phyloP scores from a whole-genome alignment of 805 yeast genomes.

The Saccharomycopsis synnaedendra region DNA sequence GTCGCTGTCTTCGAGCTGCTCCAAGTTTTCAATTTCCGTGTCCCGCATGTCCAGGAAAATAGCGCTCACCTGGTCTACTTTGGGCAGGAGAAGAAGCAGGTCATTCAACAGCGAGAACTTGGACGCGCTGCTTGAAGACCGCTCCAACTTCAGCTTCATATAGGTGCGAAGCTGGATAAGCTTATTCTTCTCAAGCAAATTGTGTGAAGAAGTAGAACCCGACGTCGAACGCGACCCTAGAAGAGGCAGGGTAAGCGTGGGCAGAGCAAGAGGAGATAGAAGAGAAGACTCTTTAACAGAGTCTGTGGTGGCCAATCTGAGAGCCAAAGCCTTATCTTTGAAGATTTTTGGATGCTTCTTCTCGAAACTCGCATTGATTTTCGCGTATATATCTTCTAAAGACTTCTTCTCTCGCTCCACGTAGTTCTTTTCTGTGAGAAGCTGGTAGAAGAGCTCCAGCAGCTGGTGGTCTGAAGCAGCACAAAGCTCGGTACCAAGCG shows the following conservation, averaged over 20 bases:
- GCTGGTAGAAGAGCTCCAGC: slow-evolving; percentile 64
- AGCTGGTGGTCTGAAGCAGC: slow-evolving; percentile 56
- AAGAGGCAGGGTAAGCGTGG: slow-evolving; percentile 1
- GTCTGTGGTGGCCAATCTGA: slow-evolving; percentile 18
- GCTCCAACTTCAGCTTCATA: slow-evolving; percentile 41
- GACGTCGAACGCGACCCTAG: background rate
- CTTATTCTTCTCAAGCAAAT: slow-evolving; percentile 28
- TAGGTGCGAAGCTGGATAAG: slow-evolving; percentile 44
- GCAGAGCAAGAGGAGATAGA: slow-evolving; percentile 11
- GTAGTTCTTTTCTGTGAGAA: slow-evolving; percentile 54
- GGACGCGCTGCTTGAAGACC: slow-evolving; percentile 27
- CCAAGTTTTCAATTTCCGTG: background rate
- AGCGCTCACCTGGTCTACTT: slow-evolving; percentile 11
- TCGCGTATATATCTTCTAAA: slow-evolving; percentile 42
- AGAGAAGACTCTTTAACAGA: slow-evolving; percentile 13
- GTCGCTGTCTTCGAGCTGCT: slow-evolving; percentile 14
- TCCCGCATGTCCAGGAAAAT: slow-evolving; percentile 16
- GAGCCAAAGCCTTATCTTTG: slow-evolving; percentile 24
- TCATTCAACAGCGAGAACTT: slow-evolving; percentile 15
- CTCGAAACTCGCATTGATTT: slow-evolving; percentile 34
- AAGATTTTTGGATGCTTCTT: slow-evolving; percentile 27
- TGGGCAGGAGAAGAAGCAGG: slow-evolving; percentile 11
- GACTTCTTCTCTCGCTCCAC: slow-evolving; percentile 61
- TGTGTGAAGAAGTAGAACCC: background rate
- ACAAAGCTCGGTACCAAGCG: slow-evolving; percentile 26